Evolutionary conservation across 306 rosid species (phyloP).

Genomic region (Vigna mungo): DNA sequence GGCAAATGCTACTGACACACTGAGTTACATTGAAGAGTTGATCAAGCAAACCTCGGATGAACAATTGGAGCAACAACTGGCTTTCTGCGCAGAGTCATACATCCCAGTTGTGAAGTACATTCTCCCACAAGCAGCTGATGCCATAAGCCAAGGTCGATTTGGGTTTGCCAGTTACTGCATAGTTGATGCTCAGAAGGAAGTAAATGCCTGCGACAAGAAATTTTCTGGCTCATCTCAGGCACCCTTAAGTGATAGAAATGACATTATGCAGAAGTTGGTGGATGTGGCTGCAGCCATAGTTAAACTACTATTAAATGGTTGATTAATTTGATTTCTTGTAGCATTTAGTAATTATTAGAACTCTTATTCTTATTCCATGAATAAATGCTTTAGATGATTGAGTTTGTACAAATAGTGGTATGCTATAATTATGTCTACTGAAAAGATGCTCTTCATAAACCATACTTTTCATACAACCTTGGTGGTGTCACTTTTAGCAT

Average conservation of each 20-base stretch:
- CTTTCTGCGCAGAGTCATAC: constrained; percentile 80
- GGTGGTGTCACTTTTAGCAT: constrained; percentile 2
- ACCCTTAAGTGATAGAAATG: constrained; percentile 61
- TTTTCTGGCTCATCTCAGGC: constrained; percentile 53
- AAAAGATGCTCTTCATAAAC: constrained; percentile 35
- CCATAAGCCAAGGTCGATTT: constrained; percentile 60
- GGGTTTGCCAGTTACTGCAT: constrained; percentile 77
- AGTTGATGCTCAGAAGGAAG: constrained; percentile 72
- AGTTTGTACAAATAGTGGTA: constrained; percentile 36
- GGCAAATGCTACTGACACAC: constrained; percentile 52
- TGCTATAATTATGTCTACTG: constrained; percentile 26
- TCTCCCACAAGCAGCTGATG: constrained; percentile 84
- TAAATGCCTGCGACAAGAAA: constrained; percentile 67
- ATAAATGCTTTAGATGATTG: constrained; percentile 34
- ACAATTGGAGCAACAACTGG: constrained; percentile 64
- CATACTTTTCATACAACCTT: constrained; percentile 16
- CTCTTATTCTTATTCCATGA: constrained; percentile 18
- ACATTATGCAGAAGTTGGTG: constrained; percentile 58
- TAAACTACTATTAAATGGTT: constrained; percentile 54
- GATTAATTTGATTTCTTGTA: constrained; percentile 37
- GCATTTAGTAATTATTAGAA: neutral
- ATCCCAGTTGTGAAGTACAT: constrained; percentile 78
- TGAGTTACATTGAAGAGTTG: constrained; percentile 54
- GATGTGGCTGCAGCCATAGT: constrained; percentile 72
- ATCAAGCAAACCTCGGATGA: constrained; percentile 54